Evolutionary conservation across 306 rosid genomes (phyloP), one percentile per base, ranked within the genome.

Genomic region (Lathyrus oleraceus): DNA sequence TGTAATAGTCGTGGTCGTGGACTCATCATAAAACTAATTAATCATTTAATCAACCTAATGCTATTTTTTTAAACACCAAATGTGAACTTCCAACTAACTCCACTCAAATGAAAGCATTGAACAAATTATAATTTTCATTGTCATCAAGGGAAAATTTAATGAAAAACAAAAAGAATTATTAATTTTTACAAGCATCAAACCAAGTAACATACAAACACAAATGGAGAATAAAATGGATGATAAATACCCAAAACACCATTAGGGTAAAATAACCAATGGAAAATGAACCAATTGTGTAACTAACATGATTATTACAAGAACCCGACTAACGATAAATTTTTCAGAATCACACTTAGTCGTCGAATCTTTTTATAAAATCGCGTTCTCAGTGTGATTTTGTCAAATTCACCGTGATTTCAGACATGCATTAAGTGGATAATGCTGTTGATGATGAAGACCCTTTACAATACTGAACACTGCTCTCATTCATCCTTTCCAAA

Each of bases 401-500:
- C 27, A 49, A 17, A 47, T 8, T 47, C 1, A 6, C 4, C 21
- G 10, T 15, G n/a, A 45, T 45, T 45, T 45, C 9, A 45, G 5
- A 51, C 13, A 51, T 3, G 14, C 27, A 61, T 65, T 65, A 81
- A 8, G 76, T 59, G 1, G 82, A 75, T 3, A 85, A 67, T 2
- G 89, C 39, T 30, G 87, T 70, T 3, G 87, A 44, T 28, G 87
- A 73, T 2, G 87, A 70, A 2, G 82, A 68, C 4, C 67, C 87
- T 67, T 84, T 90, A 17, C 99, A 95, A 81, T 80, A 95, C 17
- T 91, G 95, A 64, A 83, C 82, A 73, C 88, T 84, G 4, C 43
- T 83, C 67, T 78, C 87, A 30, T 94, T 97, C 98, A 94, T 91
- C 61, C 79, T 89, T 69, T 91, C 99, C 67, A 94, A 35, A 28